A percentile compares a stretch with the other conserved stretches of the same genome.
phyloP scores from a whole-genome alignment of 2,329 filamentous ascomycete species.

The Pseudogymnoascus verrucosus region DNA sequence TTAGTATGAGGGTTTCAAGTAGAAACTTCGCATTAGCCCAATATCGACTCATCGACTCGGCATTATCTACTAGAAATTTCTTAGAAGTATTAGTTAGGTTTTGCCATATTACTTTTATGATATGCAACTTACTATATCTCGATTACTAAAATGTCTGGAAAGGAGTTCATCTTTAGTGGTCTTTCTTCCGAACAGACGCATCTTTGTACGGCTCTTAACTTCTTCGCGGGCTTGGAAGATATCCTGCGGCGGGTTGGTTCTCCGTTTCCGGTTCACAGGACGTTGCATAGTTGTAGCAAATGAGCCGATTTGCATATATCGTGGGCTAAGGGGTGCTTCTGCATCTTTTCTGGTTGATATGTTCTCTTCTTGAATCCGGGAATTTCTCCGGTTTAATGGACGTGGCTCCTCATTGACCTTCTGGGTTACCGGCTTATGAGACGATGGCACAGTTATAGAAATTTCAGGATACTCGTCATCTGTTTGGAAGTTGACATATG shows the following conservation, averaged over 20 bases:
- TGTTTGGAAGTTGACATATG: neutral
- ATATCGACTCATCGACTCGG: constrained; percentile 19
- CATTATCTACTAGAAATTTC: constrained; percentile 27
- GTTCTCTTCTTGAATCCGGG: neutral
- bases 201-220: neutral
- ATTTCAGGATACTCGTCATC: neutral
- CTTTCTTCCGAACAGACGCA: neutral
- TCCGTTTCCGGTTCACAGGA: neutral
- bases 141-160: constrained; percentile 13
- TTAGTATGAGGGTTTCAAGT: constrained; percentile 21
- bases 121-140: constrained; percentile 11
- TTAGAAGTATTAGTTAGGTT: constrained; percentile 8
- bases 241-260: neutral
- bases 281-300: neutral
- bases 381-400: neutral
- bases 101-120: neutral
- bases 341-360: neutral
- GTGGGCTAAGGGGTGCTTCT: neutral
- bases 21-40: constrained; percentile 22
- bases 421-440: neutral
- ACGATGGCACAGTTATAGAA: neutral
- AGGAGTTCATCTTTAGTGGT: neutral
- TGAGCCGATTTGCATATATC: neutral
- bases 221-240: neutral
- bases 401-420: neutral